A percentile compares a stretch with the other conserved stretches of the same genome.
phyloP scores from a whole-genome alignment of 768 basidiomycete species.

The Hericium erinaceus region DNA sequence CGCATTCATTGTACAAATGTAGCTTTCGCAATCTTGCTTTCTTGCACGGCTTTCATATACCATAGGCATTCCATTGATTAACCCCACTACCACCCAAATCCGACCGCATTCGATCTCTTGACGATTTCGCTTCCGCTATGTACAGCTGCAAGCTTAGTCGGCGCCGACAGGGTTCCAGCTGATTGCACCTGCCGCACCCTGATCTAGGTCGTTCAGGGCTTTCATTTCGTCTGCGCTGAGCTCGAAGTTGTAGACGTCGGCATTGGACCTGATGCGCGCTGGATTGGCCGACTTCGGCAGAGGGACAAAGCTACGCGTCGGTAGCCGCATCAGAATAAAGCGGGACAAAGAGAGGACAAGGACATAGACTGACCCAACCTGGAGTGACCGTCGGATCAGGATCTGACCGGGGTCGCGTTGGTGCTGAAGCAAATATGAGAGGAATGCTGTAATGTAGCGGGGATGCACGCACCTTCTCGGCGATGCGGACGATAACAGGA shows the following conservation, averaged over 20 bases:
- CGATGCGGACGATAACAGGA: constrained; percentile 41
- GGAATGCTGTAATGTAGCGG: not conserved
- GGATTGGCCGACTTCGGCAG: constrained; percentile 76
- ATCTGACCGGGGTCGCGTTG: constrained; percentile 68
- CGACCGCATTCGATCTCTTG: too few species aligned
- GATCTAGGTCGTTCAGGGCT: constrained; percentile 58
- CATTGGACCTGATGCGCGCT: constrained; percentile 66
- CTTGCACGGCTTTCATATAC: too few species aligned
- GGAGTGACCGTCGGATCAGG: constrained; percentile 87
- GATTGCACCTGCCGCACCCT: constrained; percentile 61
- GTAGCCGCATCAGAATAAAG: not conserved
- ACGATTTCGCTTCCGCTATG: too few species aligned
- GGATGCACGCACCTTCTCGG: constrained; percentile 42
- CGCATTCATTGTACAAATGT: too few species aligned
- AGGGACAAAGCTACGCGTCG: constrained; percentile 52
- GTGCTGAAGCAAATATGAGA: constrained; percentile 28
- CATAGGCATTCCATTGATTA: too few species aligned
- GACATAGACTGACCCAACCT: constrained; percentile 50
- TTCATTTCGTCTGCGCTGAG: constrained; percentile 56
- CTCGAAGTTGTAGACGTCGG: constrained; percentile 67
- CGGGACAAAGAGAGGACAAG: not conserved
- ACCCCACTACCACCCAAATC: too few species aligned
- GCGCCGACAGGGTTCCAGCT: constrained; percentile 79
- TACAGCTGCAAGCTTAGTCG: too few species aligned
- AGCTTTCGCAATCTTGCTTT: too few species aligned